These are phyloP conservation scores for Candida pini DNA, from an alignment of 805 yeast genomes.

Conservation along the genomic window DNA sequence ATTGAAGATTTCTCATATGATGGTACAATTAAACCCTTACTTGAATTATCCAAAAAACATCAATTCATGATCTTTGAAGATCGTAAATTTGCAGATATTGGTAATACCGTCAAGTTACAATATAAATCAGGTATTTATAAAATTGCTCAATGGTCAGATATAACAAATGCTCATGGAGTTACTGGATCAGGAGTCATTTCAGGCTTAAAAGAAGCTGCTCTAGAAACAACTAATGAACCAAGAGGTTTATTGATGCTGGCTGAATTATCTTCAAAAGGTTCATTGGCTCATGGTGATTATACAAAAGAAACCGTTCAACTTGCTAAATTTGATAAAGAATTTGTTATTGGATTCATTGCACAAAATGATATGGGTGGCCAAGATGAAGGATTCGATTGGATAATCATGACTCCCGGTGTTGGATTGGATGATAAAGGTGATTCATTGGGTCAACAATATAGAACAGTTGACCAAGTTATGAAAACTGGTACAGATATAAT, in stretches of 20 bases:
- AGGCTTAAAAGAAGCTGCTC: conserved; percentile 80
- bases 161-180: conserved; percentile 96
- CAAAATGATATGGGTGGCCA: conserved; percentile 82
- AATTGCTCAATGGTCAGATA: conserved; percentile 93
- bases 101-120: conserved; percentile 93
- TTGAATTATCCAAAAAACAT: conserved; percentile 70
- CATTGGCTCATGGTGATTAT: conserved; percentile 89
- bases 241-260: conserved; percentile 94
- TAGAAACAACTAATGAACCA: conserved; percentile 66
- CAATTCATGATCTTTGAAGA: conserved; percentile 93
- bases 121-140: conserved; percentile 85
- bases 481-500: conserved; percentile 87
- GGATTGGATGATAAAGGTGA: conserved; percentile 97
- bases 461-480: conserved; percentile 84
- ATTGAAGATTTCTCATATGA: conserved; percentile 84
- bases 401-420: conserved; percentile 97
- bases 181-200: conserved; percentile 91
- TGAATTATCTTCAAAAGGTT: conserved; percentile 89
- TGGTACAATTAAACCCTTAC: conserved; percentile 68
- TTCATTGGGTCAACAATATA: conserved; percentile 91
- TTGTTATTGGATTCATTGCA: conserved; percentile 96
- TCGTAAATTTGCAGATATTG: conserved; percentile 97
- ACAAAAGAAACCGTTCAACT: conserved; percentile 84
- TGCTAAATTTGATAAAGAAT: conserved; percentile 74
- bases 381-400: conserved; percentile 88